phyloP scores from a whole-genome alignment of 2,329 filamentous ascomycete species.

The Trichoderma polysporum region DNA sequence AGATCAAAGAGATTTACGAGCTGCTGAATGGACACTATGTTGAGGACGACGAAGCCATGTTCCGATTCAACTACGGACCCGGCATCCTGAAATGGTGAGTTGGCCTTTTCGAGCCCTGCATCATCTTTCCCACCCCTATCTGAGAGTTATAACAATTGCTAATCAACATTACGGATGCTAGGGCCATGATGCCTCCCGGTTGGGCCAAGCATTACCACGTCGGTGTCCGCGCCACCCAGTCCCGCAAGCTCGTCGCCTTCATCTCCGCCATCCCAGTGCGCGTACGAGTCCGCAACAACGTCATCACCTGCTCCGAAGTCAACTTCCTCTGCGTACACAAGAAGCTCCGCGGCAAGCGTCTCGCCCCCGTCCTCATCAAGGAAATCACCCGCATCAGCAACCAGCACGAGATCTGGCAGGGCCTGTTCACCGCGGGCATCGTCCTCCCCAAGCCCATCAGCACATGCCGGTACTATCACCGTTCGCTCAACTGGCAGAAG shows the following conservation, averaged over 20 bases:
- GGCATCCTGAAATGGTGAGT: constrained; percentile 84
- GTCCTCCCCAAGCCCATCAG: constrained; percentile 89
- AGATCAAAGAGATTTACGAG: constrained; percentile 88
- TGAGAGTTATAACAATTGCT: not conserved
- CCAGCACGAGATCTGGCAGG: constrained; percentile 82
- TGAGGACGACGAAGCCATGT: constrained; percentile 95
- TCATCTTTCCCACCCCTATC: not conserved
- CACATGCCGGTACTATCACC: constrained; percentile 94
- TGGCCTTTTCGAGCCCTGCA: not conserved
- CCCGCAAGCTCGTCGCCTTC: constrained; percentile 87
- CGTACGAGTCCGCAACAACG: constrained; percentile 74
- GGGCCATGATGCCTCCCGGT: constrained; percentile 90
- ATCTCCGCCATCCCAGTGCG: constrained; percentile 90
- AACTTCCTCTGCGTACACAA: constrained; percentile 99
- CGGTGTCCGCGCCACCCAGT: constrained; percentile 81
- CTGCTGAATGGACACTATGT: constrained; percentile 93
- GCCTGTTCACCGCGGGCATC: constrained; percentile 91
- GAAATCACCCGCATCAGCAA: constrained; percentile 95
- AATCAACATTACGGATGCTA: constrained; percentile 35
- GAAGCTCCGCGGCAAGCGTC: constrained; percentile 89
- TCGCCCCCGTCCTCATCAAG: constrained; percentile 93
- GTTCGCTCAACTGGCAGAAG: constrained; percentile 93
- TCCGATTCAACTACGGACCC: constrained; percentile 92
- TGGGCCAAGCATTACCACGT: constrained; percentile 96
- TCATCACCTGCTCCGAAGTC: constrained; percentile 81